These are phyloP conservation scores for Peronospora tabacina DNA, from an alignment of 352 stramenopile genomes.

Conservation along the genomic window DNA sequence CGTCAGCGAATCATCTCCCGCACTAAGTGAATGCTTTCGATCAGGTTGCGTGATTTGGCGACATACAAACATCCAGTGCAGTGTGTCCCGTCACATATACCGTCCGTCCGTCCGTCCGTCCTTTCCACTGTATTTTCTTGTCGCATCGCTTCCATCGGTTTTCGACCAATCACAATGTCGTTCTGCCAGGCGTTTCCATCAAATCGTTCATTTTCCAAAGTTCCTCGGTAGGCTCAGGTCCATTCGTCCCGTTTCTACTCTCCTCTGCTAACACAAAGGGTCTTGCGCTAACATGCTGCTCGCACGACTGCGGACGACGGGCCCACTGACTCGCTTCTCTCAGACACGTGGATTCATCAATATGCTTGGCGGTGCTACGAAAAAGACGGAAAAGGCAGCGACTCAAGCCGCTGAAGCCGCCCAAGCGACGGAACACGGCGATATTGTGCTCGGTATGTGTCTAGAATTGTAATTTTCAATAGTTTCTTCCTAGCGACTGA, in stretches of 20 bases:
- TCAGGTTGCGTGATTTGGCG: too few species aligned
- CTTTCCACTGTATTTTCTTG: background rate
- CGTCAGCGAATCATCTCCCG: background rate
- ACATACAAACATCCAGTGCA: too few species aligned
- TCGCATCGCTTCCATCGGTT: slow-evolving; percentile 4
- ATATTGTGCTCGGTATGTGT: slow-evolving; percentile 50
- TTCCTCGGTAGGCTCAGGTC: slow-evolving; percentile 15
- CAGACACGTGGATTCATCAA: slow-evolving; percentile 30
- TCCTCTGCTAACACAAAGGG: slow-evolving; percentile 4
- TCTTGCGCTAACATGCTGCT: slow-evolving; percentile 41
- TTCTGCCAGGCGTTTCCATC: too few species aligned
- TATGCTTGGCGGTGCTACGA: slow-evolving; percentile 33
- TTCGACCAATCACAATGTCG: slow-evolving; percentile 3
- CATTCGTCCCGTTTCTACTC: slow-evolving; percentile 10
- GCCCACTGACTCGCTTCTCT: slow-evolving; percentile 11
- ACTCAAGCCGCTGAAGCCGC: slow-evolving; percentile 18
- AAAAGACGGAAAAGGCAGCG: slow-evolving; percentile 33
- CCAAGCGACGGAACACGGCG: slow-evolving; percentile 23
- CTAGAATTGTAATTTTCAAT: background rate
- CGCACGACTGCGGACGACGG: slow-evolving; percentile 28
- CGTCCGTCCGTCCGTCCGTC: too few species aligned
- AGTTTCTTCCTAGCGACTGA: background rate
- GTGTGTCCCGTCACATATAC: background rate
- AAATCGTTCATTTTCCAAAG: slow-evolving; percentile 15
- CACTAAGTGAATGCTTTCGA: slow-evolving; percentile 1